A percentile compares a stretch with the other conserved stretches of the same genome.
Evolutionary conservation across 164 flowering plant genomes (phyloP).

Genomic region (Saururus chinensis): DNA sequence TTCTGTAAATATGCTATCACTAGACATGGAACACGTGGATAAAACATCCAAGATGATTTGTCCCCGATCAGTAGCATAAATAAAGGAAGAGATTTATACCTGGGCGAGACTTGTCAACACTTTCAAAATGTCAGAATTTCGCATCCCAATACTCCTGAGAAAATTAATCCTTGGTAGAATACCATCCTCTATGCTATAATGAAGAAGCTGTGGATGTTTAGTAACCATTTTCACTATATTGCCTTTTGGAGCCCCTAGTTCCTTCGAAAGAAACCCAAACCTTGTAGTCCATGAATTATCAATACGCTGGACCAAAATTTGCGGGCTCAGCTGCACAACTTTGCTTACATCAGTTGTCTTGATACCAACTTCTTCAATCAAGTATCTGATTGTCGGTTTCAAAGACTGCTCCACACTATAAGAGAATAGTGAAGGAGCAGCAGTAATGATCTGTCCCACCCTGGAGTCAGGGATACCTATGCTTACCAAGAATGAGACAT

Average conservation of each 20-base stretch:
- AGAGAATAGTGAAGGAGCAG: constrained; percentile 85
- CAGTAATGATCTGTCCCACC: constrained; percentile 70
- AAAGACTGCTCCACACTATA: constrained; percentile 87
- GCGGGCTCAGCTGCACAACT: constrained; percentile 94
- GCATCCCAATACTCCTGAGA: constrained; percentile 86
- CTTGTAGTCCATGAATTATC: constrained; percentile 80
- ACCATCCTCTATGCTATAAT: constrained; percentile 91
- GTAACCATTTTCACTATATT: constrained; percentile 80
- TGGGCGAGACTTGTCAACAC: constrained; percentile 82
- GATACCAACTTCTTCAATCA: constrained; percentile 89
- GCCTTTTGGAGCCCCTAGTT: constrained; percentile 82
- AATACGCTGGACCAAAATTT: constrained; percentile 78
- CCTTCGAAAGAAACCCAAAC: constrained; percentile 60
- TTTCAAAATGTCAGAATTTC: constrained; percentile 70
- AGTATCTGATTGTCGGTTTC: constrained; percentile 79
- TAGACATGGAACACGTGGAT: neutral
- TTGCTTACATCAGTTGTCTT: constrained; percentile 55
- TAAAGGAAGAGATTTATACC: constrained; percentile 22
- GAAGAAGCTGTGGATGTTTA: constrained; percentile 94
- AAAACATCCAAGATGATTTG: neutral
- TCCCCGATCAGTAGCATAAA: no score
- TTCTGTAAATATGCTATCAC: no score
- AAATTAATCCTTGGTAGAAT: constrained; percentile 84
- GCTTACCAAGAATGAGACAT: constrained; percentile 58
- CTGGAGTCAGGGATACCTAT: constrained; percentile 71